phyloP scores from a whole-genome alignment of 257 asterid species.

The Solanum ossicruentum region DNA sequence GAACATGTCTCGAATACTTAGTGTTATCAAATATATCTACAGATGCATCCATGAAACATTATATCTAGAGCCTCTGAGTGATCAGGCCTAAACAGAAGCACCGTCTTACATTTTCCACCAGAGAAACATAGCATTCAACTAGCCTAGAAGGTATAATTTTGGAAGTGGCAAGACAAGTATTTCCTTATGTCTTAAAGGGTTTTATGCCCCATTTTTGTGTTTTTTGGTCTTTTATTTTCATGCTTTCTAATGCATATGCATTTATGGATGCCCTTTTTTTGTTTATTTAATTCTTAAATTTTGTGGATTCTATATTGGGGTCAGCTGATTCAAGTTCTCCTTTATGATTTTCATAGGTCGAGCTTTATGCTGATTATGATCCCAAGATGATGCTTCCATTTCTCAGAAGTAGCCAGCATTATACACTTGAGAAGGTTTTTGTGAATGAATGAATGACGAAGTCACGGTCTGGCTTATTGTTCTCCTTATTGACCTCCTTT shows the following conservation, averaged over 20 bases:
- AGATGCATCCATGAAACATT: neutral
- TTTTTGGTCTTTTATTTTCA: neutral
- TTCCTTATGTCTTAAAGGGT: neutral
- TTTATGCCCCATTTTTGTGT: neutral
- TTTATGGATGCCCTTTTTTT: neutral
- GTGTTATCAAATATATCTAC: neutral
- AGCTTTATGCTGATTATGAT: conserved; percentile 89
- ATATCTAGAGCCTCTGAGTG: neutral
- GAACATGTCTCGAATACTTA: neutral
- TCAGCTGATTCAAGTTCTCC: conserved; percentile 1
- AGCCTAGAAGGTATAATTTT: neutral
- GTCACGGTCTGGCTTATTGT: neutral
- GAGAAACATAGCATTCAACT: neutral
- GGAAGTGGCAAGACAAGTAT: neutral
- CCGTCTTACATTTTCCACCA: neutral
- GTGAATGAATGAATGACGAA: neutral
- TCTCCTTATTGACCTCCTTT: neutral
- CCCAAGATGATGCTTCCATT: conserved; percentile 85
- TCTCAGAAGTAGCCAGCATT: conserved; percentile 96
- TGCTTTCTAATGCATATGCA: neutral
- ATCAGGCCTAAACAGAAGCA: neutral
- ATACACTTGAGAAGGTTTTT: conserved; percentile 85
- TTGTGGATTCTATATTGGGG: neutral
- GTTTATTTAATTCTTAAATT: neutral
- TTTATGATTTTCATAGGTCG: conserved; percentile 49